Conservation (phyloP, 192 early-diverging fungal species). For the Piromyces finnis region DNA sequence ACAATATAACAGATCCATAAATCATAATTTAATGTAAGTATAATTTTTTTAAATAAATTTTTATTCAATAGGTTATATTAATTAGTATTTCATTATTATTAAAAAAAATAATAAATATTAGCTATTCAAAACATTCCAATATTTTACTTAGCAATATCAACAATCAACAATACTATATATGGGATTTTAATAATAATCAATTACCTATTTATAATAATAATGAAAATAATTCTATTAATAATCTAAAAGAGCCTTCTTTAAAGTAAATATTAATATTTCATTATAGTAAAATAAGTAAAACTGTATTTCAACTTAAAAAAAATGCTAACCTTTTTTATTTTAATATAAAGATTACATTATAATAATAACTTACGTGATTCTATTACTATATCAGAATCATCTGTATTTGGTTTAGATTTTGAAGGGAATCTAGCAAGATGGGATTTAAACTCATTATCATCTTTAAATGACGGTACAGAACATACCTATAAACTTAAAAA, state of each 20-base stretch:
- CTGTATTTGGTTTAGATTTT: not conserved
- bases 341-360: not conserved
- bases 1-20: not conserved
- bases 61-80: too few relatives aligned
- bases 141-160: not conserved
- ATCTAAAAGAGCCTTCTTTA: not conserved
- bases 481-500: not conserved
- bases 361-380: not conserved
- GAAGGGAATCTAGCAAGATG: not conserved
- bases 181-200: not conserved
- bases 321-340: too few relatives aligned
- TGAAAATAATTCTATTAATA: not conserved
- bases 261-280: not conserved
- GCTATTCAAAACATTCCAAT: not conserved
- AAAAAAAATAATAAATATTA: not conserved
- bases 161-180: not conserved
- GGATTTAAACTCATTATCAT: not conserved
- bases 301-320: too few relatives aligned
- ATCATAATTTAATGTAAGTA: not conserved
- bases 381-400: not conserved
- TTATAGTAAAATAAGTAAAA: too few relatives aligned
- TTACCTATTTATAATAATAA: not conserved
- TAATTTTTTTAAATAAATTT: too few relatives aligned
- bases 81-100: too few relatives aligned
- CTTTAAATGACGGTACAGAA: not conserved